phyloP scores from a whole-genome alignment of 208 protist species.

The Eutreptiella sp. region DNA sequence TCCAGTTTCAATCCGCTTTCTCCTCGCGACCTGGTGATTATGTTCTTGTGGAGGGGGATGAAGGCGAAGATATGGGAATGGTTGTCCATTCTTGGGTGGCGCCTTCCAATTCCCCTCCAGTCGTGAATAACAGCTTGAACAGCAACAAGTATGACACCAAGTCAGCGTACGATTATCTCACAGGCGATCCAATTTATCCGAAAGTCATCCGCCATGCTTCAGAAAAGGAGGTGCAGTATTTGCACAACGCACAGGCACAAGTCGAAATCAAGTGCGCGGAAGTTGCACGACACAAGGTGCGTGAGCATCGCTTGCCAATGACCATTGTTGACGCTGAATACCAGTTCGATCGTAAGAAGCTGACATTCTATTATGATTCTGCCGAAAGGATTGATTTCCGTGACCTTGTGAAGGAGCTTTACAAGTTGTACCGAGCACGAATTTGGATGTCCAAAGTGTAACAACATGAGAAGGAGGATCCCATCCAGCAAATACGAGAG shows the following conservation, averaged over 20 bases:
- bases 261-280: slow-evolving; percentile 67
- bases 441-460: slow-evolving; percentile 86
- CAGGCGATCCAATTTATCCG: slow-evolving; percentile 46
- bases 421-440: slow-evolving; percentile 69
- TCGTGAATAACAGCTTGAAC: neutral
- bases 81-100: slow-evolving; percentile 71
- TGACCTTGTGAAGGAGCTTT: slow-evolving; percentile 70
- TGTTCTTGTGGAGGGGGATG: slow-evolving; percentile 71
- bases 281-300: slow-evolving; percentile 60
- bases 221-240: slow-evolving; percentile 54
- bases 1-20: slow-evolving; percentile 63
- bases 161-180: slow-evolving; percentile 1
- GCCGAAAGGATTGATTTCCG: slow-evolving; percentile 77
- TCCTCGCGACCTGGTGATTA: slow-evolving; percentile 65
- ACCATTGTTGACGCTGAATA: slow-evolving; percentile 80
- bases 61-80: slow-evolving; percentile 70
- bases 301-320: slow-evolving; percentile 71
- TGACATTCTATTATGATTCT: slow-evolving; percentile 79
- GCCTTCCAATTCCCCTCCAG: slow-evolving; percentile 16
- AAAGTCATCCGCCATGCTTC: slow-evolving; percentile 60
- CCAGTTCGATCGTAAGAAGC: slow-evolving; percentile 80
- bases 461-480: too few species aligned
- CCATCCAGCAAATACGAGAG: too few species aligned
- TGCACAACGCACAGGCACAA: slow-evolving; percentile 61
- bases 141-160: neutral